These are phyloP conservation scores for Yarrowia hollandica DNA, from an alignment of 805 yeast species.

Conservation along the genomic window DNA sequence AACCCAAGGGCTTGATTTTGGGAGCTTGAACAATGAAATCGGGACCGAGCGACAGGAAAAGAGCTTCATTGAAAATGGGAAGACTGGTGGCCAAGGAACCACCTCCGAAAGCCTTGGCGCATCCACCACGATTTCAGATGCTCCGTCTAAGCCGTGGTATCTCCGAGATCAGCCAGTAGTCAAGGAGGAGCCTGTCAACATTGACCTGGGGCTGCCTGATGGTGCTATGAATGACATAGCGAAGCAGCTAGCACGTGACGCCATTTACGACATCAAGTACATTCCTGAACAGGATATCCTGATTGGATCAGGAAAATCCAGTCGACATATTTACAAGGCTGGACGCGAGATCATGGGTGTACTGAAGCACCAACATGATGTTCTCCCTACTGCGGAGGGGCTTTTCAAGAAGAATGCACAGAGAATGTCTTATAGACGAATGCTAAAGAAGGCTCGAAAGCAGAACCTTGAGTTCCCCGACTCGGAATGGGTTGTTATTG, in stretches of 20 bases:
- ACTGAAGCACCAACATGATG: constrained; percentile 54
- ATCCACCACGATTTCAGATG: background rate
- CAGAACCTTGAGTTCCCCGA: constrained; percentile 47
- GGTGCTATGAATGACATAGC: constrained; percentile 65
- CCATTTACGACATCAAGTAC: constrained; percentile 43
- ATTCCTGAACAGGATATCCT: constrained; percentile 53
- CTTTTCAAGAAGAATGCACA: constrained; percentile 58
- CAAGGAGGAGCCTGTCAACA: constrained; percentile 44
- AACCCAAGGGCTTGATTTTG: background rate
- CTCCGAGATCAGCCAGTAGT: constrained; percentile 32
- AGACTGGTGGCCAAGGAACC: background rate
- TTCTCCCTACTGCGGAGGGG: constrained; percentile 67
- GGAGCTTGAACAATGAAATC: background rate
- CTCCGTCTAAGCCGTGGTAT: constrained; percentile 34
- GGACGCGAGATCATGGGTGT: constrained; percentile 56
- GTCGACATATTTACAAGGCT: constrained; percentile 73
- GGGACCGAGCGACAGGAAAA: background rate
- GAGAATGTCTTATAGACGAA: constrained; percentile 52
- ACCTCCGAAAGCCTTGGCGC: background rate
- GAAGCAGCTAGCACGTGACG: constrained; percentile 62
- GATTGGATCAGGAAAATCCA: constrained; percentile 73
- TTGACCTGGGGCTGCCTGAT: constrained; percentile 53
- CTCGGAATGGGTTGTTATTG: constrained; percentile 76
- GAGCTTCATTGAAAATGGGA: background rate
- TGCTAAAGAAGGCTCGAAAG: constrained; percentile 54